phyloP scores from a whole-genome alignment of 2,329 filamentous ascomycete genomes.

The Diaporthe ampelina region DNA sequence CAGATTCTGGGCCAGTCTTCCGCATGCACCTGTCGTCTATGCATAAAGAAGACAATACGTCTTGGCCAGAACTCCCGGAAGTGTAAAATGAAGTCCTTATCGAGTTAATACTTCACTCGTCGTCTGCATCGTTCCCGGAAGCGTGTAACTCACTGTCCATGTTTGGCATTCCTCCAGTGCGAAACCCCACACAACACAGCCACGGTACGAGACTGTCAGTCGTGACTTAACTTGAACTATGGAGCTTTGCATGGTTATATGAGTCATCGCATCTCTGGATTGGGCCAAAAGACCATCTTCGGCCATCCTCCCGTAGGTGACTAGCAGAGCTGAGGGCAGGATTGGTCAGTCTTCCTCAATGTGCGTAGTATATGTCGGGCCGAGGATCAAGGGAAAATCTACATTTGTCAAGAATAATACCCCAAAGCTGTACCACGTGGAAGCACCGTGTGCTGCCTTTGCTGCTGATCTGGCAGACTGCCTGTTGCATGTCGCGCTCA shows the following conservation, averaged over 20 bases:
- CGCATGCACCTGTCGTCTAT: not conserved
- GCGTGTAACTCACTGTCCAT: not conserved
- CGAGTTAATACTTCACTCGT: not conserved
- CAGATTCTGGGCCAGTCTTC: conserved; percentile 17
- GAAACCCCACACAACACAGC: not conserved
- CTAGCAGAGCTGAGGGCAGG: not conserved
- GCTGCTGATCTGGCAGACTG: conserved; percentile 55
- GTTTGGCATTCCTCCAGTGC: not conserved
- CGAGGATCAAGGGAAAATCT: too few species aligned
- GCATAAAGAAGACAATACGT: not conserved
- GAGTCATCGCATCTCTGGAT: not conserved
- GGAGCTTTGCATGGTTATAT: not conserved
- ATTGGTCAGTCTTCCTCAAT: not conserved
- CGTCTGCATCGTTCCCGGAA: not conserved
- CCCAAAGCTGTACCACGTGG: conserved; percentile 6
- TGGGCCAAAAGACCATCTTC: conserved; percentile 3
- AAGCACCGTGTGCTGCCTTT: conserved; percentile 36
- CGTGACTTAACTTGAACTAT: not conserved
- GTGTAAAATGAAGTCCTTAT: not conserved
- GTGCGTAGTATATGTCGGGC: too few species aligned
- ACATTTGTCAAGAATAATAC: not conserved
- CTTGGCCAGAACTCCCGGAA: conserved; percentile 10
- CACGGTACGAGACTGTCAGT: not conserved
- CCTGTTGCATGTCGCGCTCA: conserved; percentile 62
- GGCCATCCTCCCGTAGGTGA: conserved; percentile 6